phyloP scores from a whole-genome alignment of 148 eudicot species.

The Persicaria maculosa region DNA sequence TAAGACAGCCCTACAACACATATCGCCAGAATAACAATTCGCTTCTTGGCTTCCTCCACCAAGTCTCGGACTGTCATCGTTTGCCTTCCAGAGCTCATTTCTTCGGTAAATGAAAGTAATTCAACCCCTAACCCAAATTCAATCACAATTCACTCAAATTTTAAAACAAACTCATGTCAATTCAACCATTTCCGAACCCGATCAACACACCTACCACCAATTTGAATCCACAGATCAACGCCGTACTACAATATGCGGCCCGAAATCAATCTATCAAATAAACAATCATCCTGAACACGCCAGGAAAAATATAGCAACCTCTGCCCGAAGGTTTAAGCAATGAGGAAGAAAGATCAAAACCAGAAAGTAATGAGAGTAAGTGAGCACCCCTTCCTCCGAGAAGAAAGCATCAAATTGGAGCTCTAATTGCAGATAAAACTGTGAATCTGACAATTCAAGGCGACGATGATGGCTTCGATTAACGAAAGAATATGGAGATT shows the following conservation, averaged over 20 bases:
- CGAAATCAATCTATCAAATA: not conserved
- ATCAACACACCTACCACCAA: not conserved
- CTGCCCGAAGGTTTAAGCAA: not conserved
- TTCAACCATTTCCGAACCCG: not conserved
- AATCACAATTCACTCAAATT: constrained; percentile 12
- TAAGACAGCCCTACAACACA: constrained; percentile 74
- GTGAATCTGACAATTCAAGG: not conserved
- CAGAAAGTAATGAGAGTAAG: not conserved
- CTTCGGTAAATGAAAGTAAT: not conserved
- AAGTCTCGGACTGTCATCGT: constrained; percentile 54
- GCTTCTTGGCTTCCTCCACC: constrained; percentile 79
- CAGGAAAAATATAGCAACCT: not conserved
- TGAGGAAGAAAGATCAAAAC: not conserved
- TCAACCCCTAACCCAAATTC: not conserved
- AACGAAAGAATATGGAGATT: not conserved
- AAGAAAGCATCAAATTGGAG: not conserved
- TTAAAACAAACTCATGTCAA: not conserved
- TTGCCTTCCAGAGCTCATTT: constrained; percentile 51
- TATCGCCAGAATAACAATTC: constrained; percentile 55
- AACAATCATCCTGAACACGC: not conserved
- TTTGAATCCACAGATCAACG: not conserved
- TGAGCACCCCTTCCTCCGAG: not conserved
- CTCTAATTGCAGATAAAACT: not conserved
- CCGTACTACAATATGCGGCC: not conserved
- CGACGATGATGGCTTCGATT: not conserved